Base-by-base conservation (phyloP, 2,329 filamentous ascomycete genomes). In the Whalleya microplaca region DNA sequence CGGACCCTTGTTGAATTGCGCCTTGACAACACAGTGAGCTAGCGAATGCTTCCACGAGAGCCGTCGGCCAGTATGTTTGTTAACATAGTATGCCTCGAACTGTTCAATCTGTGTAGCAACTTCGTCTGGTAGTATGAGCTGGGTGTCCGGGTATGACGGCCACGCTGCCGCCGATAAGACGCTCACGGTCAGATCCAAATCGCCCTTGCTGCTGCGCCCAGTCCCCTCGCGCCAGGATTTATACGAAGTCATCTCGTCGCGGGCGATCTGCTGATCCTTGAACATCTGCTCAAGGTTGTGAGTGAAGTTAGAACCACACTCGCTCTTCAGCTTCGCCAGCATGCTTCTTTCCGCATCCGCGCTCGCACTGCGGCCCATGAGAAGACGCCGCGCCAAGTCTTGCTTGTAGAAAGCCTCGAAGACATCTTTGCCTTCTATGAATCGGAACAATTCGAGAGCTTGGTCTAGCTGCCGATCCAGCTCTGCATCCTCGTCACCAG, bases 331-430 rank as follows among this genome's bases (percentile, higher is more conserved):
- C 64, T 96, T 91, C 21, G 90, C 83, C 46, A 99, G 83, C 95
- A 99, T 99, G 75, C 90, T 96, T 61, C 93, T 86, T 76, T 99
- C 96, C 0, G 95, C 94, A 73, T 99, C 95, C 53, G 94, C 90
- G 69, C 92, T 97, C 20, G 94, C 93, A 71, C 92, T 97, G 62
- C 93, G 86, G 41, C 89, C 89, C 91, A 98, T 93, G 53, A 99
- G 81, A 42, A 99, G 77, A 45, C 95, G 85, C 16, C 93, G 85
- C 1, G 96, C 94, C 48, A 99, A 82, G 69, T 98, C 95, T 69
- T 95, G 96, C 79, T 99, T 99, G 83, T 99, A 99, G 72, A 99
- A 99, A 1, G 95, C 94, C 72, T 99, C 95, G 62, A 99, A 99
- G 0, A 97, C 91, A 53, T 96, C 94, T 73, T 99, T 99, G 63